phyloP scores from a whole-genome alignment of 768 basidiomycete species.

The Postia placenta region DNA sequence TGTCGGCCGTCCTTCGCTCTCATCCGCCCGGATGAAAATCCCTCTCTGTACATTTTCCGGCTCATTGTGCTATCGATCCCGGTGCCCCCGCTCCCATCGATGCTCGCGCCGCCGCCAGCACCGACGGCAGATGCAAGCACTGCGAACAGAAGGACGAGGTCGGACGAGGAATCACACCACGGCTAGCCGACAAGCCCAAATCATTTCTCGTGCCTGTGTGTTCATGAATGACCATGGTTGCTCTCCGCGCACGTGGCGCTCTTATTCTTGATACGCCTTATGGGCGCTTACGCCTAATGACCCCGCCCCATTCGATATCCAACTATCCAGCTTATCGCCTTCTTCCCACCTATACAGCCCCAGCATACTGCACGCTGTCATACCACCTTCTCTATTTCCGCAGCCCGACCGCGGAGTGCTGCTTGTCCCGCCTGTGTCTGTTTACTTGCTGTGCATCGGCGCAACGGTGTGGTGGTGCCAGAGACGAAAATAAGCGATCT shows the following conservation, averaged over 20 bases:
- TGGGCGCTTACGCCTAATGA: slow-evolving; percentile 11
- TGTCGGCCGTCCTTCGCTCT: slow-evolving; percentile 12
- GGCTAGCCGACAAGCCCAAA: too few species aligned
- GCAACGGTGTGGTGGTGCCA: not conserved
- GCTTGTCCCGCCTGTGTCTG: not conserved
- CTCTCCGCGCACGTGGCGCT: slow-evolving; percentile 4
- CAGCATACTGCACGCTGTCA: not conserved
- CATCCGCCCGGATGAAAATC: slow-evolving; percentile 6
- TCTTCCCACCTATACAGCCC: not conserved
- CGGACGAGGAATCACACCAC: too few species aligned
- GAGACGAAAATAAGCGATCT: not conserved
- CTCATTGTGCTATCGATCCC: not conserved
- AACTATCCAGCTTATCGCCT: not conserved
- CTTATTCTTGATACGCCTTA: slow-evolving; percentile 11
- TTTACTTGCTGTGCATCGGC: not conserved
- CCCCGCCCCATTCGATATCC: not conserved
- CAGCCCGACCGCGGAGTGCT: not conserved
- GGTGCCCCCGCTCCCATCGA: not conserved
- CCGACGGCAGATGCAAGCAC: too few species aligned
- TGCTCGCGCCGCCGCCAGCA: not conserved
- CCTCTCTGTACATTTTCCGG: not conserved
- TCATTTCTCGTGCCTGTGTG: slow-evolving; percentile 27
- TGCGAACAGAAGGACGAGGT: too few species aligned
- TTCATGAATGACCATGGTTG: slow-evolving; percentile 10
- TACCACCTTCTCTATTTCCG: not conserved